phyloP scores from a whole-genome alignment of 805 yeast genomes.

The Cyberlindnera petersonii region DNA sequence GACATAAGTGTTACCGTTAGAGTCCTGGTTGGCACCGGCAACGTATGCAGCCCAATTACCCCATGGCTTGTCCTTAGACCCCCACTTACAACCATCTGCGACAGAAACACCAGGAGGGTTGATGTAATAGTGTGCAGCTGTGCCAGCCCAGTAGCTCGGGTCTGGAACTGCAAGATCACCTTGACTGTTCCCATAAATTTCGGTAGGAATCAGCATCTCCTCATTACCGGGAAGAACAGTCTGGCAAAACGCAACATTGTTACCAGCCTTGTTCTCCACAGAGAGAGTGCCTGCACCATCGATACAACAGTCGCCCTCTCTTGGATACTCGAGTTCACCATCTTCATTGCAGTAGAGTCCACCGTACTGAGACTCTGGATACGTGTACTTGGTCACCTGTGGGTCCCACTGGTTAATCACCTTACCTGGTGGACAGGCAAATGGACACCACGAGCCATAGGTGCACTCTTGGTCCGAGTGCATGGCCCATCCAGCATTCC shows the following conservation, averaged over 20 bases:
- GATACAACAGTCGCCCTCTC: slow-evolving; percentile 57
- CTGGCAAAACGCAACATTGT: slow-evolving; percentile 80
- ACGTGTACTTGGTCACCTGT: slow-evolving; percentile 61
- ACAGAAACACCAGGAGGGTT: slow-evolving; percentile 80
- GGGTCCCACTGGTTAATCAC: slow-evolving; percentile 90
- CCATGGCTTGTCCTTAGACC: slow-evolving; percentile 56
- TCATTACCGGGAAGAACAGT: slow-evolving; percentile 93
- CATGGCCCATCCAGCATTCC: slow-evolving; percentile 86
- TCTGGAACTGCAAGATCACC: slow-evolving; percentile 78
- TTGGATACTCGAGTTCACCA: slow-evolving; percentile 65
- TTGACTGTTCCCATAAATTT: slow-evolving; percentile 46
- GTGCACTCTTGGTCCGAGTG: slow-evolving; percentile 68
- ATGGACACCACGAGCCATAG: slow-evolving; percentile 82
- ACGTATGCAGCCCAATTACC: slow-evolving; percentile 96
- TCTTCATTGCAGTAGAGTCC: slow-evolving; percentile 73
- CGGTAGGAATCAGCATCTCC: slow-evolving; percentile 88
- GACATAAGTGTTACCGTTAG: slow-evolving; percentile 63
- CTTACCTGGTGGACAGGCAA: slow-evolving; percentile 87
- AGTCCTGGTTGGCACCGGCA: slow-evolving; percentile 85
- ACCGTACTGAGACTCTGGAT: slow-evolving; percentile 78
- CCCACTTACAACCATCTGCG: slow-evolving; percentile 83
- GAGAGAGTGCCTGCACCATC: slow-evolving; percentile 75
- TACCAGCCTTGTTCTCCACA: slow-evolving; percentile 52
- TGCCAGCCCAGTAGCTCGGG: slow-evolving; percentile 75
- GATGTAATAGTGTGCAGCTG: slow-evolving; percentile 83